These are phyloP conservation scores for Microthlaspi erraticum DNA, from an alignment of 345 rosid species.

Conservation along the genomic window DNA sequence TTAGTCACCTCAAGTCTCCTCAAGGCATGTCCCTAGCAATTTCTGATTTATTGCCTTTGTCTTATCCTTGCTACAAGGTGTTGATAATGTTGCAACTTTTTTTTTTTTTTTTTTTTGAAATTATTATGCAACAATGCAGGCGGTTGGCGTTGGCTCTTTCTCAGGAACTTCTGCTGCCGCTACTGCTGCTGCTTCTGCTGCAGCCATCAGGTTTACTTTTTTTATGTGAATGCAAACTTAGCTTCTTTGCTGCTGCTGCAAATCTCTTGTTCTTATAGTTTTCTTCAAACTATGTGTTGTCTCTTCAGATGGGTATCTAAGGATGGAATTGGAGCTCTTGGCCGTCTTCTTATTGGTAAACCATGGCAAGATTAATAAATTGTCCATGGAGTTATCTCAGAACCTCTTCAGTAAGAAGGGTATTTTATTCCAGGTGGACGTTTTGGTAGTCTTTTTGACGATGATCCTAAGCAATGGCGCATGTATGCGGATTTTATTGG, in stretches of 20 bases:
- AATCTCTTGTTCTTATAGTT: not conserved
- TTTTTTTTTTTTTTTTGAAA: not conserved
- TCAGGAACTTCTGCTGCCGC: slow-evolving; percentile 87
- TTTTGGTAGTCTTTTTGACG: slow-evolving; percentile 89
- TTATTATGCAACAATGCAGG: slow-evolving; percentile 55
- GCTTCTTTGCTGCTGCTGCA: slow-evolving; percentile 16
- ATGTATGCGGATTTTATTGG: slow-evolving; percentile 99
- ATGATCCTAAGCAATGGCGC: slow-evolving; percentile 99
- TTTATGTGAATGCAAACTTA: not conserved
- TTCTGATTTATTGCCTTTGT: not conserved
- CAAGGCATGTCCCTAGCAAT: slow-evolving; percentile 59
- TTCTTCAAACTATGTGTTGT: slow-evolving; percentile 20
- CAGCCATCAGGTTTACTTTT: slow-evolving; percentile 64
- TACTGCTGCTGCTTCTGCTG: slow-evolving; percentile 83
- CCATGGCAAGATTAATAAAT: slow-evolving; percentile 30
- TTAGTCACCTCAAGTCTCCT: slow-evolving; percentile 95
- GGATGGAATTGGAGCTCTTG: slow-evolving; percentile 97
- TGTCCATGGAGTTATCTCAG: slow-evolving; percentile 31
- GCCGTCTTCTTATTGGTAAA: slow-evolving; percentile 89
- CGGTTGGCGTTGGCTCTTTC: slow-evolving; percentile 91
- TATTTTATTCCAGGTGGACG: slow-evolving; percentile 74
- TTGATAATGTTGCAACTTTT: not conserved
- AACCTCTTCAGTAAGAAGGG: slow-evolving; percentile 28
- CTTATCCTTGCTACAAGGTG: slow-evolving; percentile 16
- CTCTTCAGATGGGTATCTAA: slow-evolving; percentile 92